Percentiles rank a stretch among this genome's conserved stretches.
These are phyloP conservation scores for Trametes cingulata DNA, from an alignment of 768 basidiomycete genomes.

Conservation along the genomic window DNA sequence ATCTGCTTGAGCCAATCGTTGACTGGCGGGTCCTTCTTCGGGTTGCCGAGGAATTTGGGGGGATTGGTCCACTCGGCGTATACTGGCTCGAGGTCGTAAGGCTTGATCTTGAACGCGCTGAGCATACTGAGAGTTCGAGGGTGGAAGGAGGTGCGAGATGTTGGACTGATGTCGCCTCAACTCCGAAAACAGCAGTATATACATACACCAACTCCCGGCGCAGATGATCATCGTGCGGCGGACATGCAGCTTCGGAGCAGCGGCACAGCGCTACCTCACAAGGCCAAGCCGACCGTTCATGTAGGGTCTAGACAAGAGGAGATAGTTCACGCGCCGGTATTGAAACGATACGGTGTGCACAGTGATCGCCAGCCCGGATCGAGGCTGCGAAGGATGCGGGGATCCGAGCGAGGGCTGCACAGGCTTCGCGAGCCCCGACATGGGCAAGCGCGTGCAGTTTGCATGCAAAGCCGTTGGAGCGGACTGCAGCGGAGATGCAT, in stretches of 20 bases:
- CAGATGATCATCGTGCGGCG: slow-evolving; percentile 6
- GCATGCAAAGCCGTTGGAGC: background rate
- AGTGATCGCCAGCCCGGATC: background rate
- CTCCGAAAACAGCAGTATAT: background rate
- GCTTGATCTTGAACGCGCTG: slow-evolving; percentile 78
- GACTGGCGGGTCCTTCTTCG: slow-evolving; percentile 67
- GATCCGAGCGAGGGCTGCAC: slow-evolving; percentile 3
- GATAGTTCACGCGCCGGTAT: background rate
- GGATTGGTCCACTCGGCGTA: slow-evolving; percentile 65
- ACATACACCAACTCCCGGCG: background rate
- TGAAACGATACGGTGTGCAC: background rate
- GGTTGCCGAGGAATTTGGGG: slow-evolving; percentile 65
- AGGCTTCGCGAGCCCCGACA: slow-evolving; percentile 4
- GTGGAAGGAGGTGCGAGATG: background rate
- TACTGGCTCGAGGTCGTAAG: slow-evolving; percentile 71
- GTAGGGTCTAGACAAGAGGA: background rate
- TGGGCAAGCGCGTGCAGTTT: background rate
- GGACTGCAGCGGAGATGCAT: background rate
- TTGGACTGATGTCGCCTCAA: background rate
- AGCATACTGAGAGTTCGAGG: slow-evolving; percentile 35
- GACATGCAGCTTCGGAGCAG: slow-evolving; percentile 7
- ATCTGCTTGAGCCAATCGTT: slow-evolving; percentile 75
- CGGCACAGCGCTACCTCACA: background rate
- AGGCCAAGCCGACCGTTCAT: background rate
- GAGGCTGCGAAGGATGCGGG: slow-evolving; percentile 1